These are phyloP conservation scores for Monosporascus cannonballus DNA, from an alignment of 2,329 filamentous ascomycete species.

Conservation along the genomic window DNA sequence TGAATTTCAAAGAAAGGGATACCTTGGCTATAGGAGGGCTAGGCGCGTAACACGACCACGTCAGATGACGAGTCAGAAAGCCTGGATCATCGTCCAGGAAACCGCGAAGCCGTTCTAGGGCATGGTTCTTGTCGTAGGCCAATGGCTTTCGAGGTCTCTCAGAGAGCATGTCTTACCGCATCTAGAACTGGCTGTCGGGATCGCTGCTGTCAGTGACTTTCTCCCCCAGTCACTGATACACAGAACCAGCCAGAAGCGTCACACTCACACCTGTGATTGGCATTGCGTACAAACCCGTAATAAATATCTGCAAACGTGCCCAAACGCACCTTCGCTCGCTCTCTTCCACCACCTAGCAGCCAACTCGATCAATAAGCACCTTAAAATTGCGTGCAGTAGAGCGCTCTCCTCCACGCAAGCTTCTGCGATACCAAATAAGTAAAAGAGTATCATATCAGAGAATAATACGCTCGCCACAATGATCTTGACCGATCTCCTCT, in stretches of 20 bases:
- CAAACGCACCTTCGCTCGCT: background rate
- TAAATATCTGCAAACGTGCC: background rate
- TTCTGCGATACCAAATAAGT: background rate
- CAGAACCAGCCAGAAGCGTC: background rate
- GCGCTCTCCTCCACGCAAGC: background rate
- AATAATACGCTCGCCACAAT: slow-evolving; percentile 27
- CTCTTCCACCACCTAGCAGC: background rate
- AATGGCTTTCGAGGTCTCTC: background rate
- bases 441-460: background rate
- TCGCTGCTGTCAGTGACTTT: too few relatives aligned
- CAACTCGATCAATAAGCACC: too few relatives aligned
- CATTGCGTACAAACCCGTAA: background rate
- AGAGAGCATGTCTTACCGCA: background rate
- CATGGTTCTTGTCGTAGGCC: background rate
- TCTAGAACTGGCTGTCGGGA: background rate
- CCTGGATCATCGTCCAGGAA: background rate
- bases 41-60: background rate
- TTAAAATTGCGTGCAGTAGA: background rate
- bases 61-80: background rate
- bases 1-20: too few relatives aligned
- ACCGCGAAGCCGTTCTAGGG: background rate
- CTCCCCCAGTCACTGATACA: too few relatives aligned
- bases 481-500: slow-evolving; percentile 48
- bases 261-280: background rate
- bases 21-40: too few relatives aligned